Evolutionary conservation across 1,139 yeast species (phyloP), one percentile per base, ranked within the genome.

Genomic region (Lodderomyces orthopsilosis): DNA sequence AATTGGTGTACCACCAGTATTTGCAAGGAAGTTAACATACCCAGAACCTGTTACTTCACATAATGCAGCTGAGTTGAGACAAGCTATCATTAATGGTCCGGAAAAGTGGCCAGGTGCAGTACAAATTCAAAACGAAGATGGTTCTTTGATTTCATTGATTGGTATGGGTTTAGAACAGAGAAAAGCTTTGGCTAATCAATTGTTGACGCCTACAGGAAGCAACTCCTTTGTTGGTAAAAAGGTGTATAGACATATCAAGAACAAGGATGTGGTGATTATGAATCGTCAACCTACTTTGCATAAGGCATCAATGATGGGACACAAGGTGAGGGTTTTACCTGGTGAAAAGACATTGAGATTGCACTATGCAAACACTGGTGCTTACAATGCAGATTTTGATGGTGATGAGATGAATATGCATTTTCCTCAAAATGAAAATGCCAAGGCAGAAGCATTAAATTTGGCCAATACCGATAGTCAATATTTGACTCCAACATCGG

Each of bases 331-430:
- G 58, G 98, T 94, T 33, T 75, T 94, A 56, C 98, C 98, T 2
- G 95, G 96, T 49, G 98, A 94, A 62, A 94, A 94, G 74, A 94
- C 98, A 3, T 75, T 94, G 56, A 81, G 99, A 63, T 76, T 94
- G 65, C 99, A 94, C 66, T 94, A 94, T 66, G 98, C 99, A 55
- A 94, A 94, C 65, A 94, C 98, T 39, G 98, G 98, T 71, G 97
- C 98, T 42, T 90, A 90, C 68, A 94, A 93, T 66, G 98, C 98
- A 35, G 99, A 94, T 79, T 94, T 94, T 59, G 99, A 94, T 71
- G 99, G 99, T 74, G 99, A 94, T 69, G 99, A 94, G 74, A 94
- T 94, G 99, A 94, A 94, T 64, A 86, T 94, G 97, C 99, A 94
- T 70, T 93, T 94, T 75, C 99, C 99, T 24, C 99, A 94, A 70